Conservation (phyloP, 495 filamentous ascomycete genomes). For the Penicillium desertorum region DNA sequence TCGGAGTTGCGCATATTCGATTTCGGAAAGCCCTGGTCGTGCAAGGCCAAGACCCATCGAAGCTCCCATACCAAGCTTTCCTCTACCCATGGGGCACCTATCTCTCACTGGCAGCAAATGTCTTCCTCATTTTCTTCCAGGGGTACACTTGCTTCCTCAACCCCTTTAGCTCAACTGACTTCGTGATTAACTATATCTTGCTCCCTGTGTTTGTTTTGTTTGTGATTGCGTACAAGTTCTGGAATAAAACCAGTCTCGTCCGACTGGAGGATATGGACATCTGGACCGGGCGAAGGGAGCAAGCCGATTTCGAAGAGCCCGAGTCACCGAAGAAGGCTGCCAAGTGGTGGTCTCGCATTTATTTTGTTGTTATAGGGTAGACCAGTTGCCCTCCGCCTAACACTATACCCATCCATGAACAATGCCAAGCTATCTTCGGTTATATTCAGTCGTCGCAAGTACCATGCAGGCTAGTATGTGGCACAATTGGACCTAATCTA, state of each 20-base stretch:
- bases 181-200: conserved; percentile 68
- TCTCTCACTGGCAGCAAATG: conserved; percentile 56
- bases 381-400: not conserved
- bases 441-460: not conserved
- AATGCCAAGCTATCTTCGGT: not conserved
- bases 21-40: conserved; percentile 57
- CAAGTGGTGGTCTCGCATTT: conserved; percentile 24
- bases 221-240: conserved; percentile 57
- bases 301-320: conserved; percentile 14
- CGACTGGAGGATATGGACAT: conserved; percentile 58
- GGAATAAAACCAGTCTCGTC: conserved; percentile 56
- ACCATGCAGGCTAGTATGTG: not conserved
- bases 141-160: conserved; percentile 55
- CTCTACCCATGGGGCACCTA: conserved; percentile 65
- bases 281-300: conserved; percentile 54
- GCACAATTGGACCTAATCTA: not conserved
- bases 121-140: conserved; percentile 66
- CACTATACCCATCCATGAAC: not conserved
- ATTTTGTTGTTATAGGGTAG: conserved; percentile 30
- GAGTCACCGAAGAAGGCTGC: conserved; percentile 1
- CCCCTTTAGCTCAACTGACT: conserved; percentile 58
- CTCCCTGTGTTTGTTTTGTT: conserved; percentile 64
- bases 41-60: conserved; percentile 53
- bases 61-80: conserved; percentile 58
- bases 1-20: conserved; percentile 65